Conservation (phyloP, 352 stramenopile genomes). For the Phytopythium kandeliae region DNA sequence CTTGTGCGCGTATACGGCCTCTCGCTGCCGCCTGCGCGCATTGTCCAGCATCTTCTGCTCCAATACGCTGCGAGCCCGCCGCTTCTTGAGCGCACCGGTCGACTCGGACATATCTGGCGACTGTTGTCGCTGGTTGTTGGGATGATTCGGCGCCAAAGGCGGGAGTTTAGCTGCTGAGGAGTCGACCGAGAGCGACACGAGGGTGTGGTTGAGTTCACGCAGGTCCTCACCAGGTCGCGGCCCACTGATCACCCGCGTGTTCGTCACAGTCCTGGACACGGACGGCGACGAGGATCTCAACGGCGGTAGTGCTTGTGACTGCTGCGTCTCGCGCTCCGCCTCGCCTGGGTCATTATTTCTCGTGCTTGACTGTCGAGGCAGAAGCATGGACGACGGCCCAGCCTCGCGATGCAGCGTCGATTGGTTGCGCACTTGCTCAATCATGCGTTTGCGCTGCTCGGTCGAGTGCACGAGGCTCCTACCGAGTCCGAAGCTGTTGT, state of each 20-base stretch:
- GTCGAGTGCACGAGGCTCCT: constrained; percentile 33
- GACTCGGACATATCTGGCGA: not conserved
- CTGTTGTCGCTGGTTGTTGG: constrained; percentile 7
- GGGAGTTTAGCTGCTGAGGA: constrained; percentile 3
- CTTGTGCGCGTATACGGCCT: constrained; percentile 45
- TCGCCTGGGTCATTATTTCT: constrained; percentile 7
- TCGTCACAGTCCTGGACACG: not conserved
- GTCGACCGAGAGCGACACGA: constrained; percentile 8
- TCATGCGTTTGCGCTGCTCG: constrained; percentile 30
- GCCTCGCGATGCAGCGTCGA: constrained; percentile 28
- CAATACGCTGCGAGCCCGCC: constrained; percentile 48
- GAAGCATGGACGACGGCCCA: constrained; percentile 15
- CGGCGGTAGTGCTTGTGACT: constrained; percentile 10
- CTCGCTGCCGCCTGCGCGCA: constrained; percentile 42
- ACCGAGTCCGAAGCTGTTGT: constrained; percentile 66
- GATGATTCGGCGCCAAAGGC: constrained; percentile 3
- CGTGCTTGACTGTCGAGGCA: constrained; percentile 11
- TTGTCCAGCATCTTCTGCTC: constrained; percentile 51
- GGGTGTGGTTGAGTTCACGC: constrained; percentile 24
- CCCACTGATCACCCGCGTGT: not conserved
- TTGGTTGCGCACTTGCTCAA: constrained; percentile 43
- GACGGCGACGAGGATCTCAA: constrained; percentile 5
- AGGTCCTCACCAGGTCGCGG: constrained; percentile 21
- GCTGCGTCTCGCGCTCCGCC: constrained; percentile 6
- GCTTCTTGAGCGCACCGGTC: constrained; percentile 11